These are phyloP conservation scores for Panaeolus cyanescens DNA, from an alignment of 768 basidiomycete genomes.

Conservation along the genomic window DNA sequence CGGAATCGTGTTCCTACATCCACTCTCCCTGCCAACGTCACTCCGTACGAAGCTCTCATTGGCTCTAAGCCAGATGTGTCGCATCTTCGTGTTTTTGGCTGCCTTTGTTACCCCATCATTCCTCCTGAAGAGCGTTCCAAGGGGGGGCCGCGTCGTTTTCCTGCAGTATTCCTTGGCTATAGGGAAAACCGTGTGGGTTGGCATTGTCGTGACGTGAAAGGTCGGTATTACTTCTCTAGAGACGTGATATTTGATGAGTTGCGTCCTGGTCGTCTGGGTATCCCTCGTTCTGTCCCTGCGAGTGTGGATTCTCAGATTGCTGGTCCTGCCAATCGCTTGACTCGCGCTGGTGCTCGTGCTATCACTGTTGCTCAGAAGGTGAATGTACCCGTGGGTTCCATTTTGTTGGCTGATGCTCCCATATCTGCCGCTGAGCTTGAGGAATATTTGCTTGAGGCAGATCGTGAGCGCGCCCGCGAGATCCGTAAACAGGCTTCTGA, in stretches of 20 bases:
- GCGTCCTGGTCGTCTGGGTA: slow-evolving; percentile 7
- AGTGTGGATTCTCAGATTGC: neutral
- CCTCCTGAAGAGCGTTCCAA: no score
- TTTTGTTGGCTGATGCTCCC: no score
- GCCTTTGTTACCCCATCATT: no score
- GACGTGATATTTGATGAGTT: slow-evolving; percentile 31
- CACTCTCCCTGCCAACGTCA: slow-evolving; percentile 17
- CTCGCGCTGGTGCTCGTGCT: neutral
- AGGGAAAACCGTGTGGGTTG: slow-evolving; percentile 18
- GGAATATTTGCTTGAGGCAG: no score
- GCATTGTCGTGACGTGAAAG: no score
- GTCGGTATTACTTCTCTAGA: slow-evolving; percentile 19
- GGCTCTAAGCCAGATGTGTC: slow-evolving; percentile 22
- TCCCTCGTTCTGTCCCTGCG: neutral
- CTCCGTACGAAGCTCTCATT: slow-evolving; percentile 19
- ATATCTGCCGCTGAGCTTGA: no score
- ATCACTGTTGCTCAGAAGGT: neutral
- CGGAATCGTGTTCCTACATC: no score
- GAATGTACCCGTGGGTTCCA: neutral
- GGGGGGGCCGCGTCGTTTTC: slow-evolving; percentile 1
- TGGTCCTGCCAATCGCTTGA: neutral
- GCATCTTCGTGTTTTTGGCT: no score
- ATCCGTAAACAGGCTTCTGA: no score
- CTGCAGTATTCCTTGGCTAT: slow-evolving; percentile 26
- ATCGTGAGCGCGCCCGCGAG: no score